Evolutionary conservation across 805 yeast species (phyloP), one percentile per base, ranked within the genome.

Genomic region (Brettanomyces sp.): DNA sequence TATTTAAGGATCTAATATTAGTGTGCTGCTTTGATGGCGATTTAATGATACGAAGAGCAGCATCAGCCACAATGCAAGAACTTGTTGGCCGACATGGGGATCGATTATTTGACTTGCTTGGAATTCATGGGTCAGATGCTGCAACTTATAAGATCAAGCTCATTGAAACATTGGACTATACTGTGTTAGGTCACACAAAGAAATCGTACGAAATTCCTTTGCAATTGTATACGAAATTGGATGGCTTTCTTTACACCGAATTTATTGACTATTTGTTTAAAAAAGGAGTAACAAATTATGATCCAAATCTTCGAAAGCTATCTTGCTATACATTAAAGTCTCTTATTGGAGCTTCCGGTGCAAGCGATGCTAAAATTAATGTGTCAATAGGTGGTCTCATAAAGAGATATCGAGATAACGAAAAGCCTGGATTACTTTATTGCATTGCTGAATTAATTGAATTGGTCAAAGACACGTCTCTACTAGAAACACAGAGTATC

Each of bases 21-120:
- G 70, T 78, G 1, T 65, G 82, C 7, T 69, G 86, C 42, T 82
- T 82, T 56, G 98, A 90, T 58, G 65, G 70, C 22, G 96, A 89
- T 45, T 66, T 87, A 18, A 72, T 80, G 48, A 76, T 89, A 5
- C 69, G 96, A 46, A 69, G 95, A 47, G 90, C 96, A 14, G 82
- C 90, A 1, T 70, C 87, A 4, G 96, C 97, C 1, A 91, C 93
- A 0, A 55, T 90, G 5, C 97, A 90, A 57, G 98, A 90, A 56
- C 69, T 84, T 13, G 59, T 87, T 3, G 98, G 98, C 0, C 66
- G 97, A 35, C 81, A 79, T 57, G 85, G 85, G 1, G 64, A 63
- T 11, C 32, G 47, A 30, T 47, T 70, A 25, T 64, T 79, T 55
- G 51, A 48, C 3, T 43, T 52, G 4, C 41, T 43, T 43, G 33